Evolutionary conservation across 202 grass and related monocot species (phyloP).

Genomic region (Elaeis oleifera): DNA sequence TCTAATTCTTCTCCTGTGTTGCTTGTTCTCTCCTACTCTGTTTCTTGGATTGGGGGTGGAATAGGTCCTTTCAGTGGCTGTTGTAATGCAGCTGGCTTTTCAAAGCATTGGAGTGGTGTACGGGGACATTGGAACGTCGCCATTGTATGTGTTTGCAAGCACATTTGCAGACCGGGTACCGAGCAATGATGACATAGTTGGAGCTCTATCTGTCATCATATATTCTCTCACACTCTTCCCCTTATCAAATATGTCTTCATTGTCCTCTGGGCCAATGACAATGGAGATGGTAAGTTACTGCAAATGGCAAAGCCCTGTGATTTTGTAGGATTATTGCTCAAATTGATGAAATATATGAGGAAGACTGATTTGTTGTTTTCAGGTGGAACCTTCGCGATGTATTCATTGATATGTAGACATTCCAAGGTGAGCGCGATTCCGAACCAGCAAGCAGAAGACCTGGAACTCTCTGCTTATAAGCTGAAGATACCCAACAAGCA

Average conservation of each 20-base stretch:
- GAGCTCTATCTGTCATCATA: constrained; percentile 44
- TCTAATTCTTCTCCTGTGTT: too few relatives aligned
- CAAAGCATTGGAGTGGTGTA: constrained; percentile 43
- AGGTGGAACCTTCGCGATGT: constrained; percentile 45
- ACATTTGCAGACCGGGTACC: constrained; percentile 24
- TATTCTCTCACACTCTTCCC: constrained; percentile 39
- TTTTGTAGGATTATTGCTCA: too few relatives aligned
- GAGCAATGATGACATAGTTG: constrained; percentile 20
- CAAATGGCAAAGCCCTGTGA: too few relatives aligned
- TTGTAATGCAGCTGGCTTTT: constrained; percentile 32
- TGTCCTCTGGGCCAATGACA: constrained; percentile 43
- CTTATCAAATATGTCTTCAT: constrained; percentile 47
- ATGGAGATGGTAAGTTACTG: constrained; percentile 33
- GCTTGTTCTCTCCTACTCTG: neutral
- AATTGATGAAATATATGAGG: too few relatives aligned
- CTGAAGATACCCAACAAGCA: constrained; percentile 24
- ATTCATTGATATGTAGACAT: constrained; percentile 39
- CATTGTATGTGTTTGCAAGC: constrained; percentile 36
- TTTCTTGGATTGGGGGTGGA: neutral
- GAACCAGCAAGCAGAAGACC: constrained; percentile 27
- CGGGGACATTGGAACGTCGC: constrained; percentile 39
- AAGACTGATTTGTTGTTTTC: neutral
- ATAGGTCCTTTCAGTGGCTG: constrained; percentile 21
- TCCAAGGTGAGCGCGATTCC: constrained; percentile 31
- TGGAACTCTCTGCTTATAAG: constrained; percentile 34